A percentile compares a stretch with the other conserved stretches of the same genome.
These are phyloP conservation scores for Blastocystis sp. DNA, from an alignment of 352 stramenopile genomes.

Conservation along the genomic window DNA sequence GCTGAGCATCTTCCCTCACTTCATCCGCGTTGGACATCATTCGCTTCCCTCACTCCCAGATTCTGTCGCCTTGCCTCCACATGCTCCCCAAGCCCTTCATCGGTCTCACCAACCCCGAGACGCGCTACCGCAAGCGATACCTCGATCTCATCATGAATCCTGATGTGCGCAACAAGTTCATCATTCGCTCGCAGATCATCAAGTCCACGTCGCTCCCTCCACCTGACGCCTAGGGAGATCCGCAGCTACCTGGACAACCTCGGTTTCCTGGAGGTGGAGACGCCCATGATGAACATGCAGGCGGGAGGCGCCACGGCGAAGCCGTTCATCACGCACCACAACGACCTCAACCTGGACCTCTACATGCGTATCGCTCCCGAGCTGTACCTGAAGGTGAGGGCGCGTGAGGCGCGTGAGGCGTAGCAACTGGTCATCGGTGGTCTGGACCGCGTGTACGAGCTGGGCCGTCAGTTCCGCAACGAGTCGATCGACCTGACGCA, in stretches of 20 bases:
- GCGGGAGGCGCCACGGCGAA: slow-evolving; percentile 93
- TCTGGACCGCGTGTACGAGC: slow-evolving; percentile 97
- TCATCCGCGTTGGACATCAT: slow-evolving; percentile 78
- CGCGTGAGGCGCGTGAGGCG: slow-evolving; percentile 77
- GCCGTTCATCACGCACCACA: slow-evolving; percentile 96
- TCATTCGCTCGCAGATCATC: slow-evolving; percentile 88
- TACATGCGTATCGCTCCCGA: slow-evolving; percentile 92
- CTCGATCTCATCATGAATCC: slow-evolving; percentile 96
- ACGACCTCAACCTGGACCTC: slow-evolving; percentile 92
- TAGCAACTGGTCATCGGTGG: slow-evolving; percentile 86
- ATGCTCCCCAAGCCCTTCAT: slow-evolving; percentile 89
- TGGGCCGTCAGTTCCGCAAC: slow-evolving; percentile 97
- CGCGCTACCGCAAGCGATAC: slow-evolving; percentile 96
- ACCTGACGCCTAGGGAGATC: slow-evolving; percentile 76
- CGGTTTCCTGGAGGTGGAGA: slow-evolving; percentile 92
- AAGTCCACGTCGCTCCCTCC: not conserved
- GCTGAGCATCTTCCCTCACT: slow-evolving; percentile 91
- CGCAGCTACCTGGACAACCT: slow-evolving; percentile 85
- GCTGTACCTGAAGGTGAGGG: slow-evolving; percentile 94
- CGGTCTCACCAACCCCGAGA: slow-evolving; percentile 87
- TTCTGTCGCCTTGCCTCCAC: slow-evolving; percentile 95
- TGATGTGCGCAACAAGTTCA: slow-evolving; percentile 88
- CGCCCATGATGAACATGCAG: slow-evolving; percentile 97
- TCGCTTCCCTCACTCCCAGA: slow-evolving; percentile 24
- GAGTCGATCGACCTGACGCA: slow-evolving; percentile 96